Conservation (phyloP, 768 basidiomycete genomes). For the Phlegmacium glaucopus region DNA sequence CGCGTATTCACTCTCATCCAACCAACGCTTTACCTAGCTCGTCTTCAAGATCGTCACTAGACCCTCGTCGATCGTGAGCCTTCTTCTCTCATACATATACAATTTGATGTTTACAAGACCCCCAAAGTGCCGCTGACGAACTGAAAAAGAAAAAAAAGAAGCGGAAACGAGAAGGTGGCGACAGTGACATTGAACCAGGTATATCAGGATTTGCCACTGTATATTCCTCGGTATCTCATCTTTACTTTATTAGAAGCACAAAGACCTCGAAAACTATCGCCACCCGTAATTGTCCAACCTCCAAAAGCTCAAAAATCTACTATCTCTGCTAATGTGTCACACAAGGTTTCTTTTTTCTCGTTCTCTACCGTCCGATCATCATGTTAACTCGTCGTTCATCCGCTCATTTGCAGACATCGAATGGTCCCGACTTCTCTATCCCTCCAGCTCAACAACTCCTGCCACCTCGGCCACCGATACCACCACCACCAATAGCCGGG, state of each 20-base stretch:
- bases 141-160: conserved; percentile 82
- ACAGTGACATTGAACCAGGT: conserved; percentile 70
- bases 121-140: conserved; percentile 39
- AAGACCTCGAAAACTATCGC: conserved; percentile 57
- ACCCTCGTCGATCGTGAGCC: conserved; percentile 62
- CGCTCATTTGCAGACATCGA: conserved; percentile 15
- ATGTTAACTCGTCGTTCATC: conserved; percentile 4
- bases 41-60: conserved; percentile 50
- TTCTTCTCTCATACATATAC: conserved; percentile 1
- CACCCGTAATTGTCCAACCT: conserved; percentile 40
- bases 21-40: conserved; percentile 43
- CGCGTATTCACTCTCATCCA: conserved; percentile 46
- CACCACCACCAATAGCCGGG: conserved; percentile 65
- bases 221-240: not conserved
- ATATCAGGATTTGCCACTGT: conserved; percentile 12
- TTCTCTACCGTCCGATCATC: not conserved
- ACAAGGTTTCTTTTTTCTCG: conserved; percentile 44
- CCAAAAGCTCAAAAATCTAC: conserved; percentile 58
- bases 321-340: conserved; percentile 35
- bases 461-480: conserved; percentile 59
- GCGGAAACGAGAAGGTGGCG: conserved; percentile 72
- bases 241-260: conserved; percentile 38
- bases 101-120: conserved; percentile 2
- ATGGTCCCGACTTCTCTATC: conserved; percentile 60
- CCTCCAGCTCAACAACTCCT: conserved; percentile 50